Percentiles rank a stretch among this genome's conserved stretches.
phyloP scores from a whole-genome alignment of 768 basidiomycete species.

The Erythrobasidium yunnanense region DNA sequence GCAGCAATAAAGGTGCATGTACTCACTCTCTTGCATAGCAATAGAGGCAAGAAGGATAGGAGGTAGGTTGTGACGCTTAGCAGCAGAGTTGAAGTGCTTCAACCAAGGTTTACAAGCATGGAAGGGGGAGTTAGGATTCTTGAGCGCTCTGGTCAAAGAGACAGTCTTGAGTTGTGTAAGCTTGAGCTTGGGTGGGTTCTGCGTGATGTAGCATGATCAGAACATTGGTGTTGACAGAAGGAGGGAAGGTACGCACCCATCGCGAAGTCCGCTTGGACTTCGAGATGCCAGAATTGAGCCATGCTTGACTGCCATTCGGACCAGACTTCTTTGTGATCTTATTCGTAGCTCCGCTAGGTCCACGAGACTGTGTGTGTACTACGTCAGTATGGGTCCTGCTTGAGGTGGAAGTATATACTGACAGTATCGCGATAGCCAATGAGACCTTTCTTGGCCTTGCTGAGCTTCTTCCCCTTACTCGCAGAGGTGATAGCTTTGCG shows the following conservation, averaged over 20 bases:
- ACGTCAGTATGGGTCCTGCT: no score
- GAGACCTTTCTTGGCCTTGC: neutral
- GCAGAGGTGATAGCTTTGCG: neutral
- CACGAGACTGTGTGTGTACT: slow-evolving; percentile 3
- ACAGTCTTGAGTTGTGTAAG: slow-evolving; percentile 45
- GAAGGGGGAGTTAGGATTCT: slow-evolving; percentile 50
- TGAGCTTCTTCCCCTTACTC: neutral
- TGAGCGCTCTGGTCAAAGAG: slow-evolving; percentile 48
- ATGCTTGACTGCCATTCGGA: slow-evolving; percentile 13
- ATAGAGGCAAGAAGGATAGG: slow-evolving; percentile 70
- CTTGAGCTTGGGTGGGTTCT: slow-evolving; percentile 40
- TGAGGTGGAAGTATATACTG: neutral
- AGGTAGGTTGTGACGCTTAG: slow-evolving; percentile 48
- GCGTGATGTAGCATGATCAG: neutral
- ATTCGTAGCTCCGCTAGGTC: neutral
- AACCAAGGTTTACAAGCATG: slow-evolving; percentile 50
- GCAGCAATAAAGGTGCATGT: no score
- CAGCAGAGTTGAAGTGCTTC: slow-evolving; percentile 52
- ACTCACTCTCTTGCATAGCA: slow-evolving; percentile 65
- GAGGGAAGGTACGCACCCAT: neutral
- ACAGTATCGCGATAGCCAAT: slow-evolving; percentile 17
- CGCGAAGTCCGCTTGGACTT: neutral
- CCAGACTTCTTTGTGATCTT: neutral
- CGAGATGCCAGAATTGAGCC: slow-evolving; percentile 17
- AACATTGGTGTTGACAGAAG: neutral